phyloP scores from a whole-genome alignment of 2,329 filamentous ascomycete species.

The Capronia coronata region DNA sequence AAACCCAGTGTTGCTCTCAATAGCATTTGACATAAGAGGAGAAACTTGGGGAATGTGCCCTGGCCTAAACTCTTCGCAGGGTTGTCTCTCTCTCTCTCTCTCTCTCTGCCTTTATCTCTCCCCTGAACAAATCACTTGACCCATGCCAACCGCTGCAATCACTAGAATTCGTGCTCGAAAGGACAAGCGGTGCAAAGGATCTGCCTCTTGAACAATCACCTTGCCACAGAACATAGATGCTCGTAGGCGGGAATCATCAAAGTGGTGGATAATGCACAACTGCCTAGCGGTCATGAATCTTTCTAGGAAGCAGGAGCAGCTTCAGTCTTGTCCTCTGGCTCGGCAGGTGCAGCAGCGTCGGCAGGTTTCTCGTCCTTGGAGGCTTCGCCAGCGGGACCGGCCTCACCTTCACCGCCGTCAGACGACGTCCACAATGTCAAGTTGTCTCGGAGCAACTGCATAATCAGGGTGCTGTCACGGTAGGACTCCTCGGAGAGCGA shows the following conservation, averaged over 20 bases:
- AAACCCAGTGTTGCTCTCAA: constrained; percentile 20
- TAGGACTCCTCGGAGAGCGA: constrained; percentile 96
- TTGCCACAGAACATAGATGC: constrained; percentile 12
- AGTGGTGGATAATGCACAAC: constrained; percentile 15
- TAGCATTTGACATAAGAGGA: constrained; percentile 21
- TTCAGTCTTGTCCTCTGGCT: constrained; percentile 29
- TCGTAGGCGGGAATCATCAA: constrained; percentile 17
- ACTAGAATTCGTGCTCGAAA: constrained; percentile 17
- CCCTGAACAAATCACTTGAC: constrained; percentile 20
- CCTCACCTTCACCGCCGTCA: constrained; percentile 73
- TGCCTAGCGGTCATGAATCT: constrained; percentile 10
- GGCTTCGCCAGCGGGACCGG: constrained; percentile 47
- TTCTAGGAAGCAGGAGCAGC: constrained; percentile 26
- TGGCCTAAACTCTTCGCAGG: background rate
- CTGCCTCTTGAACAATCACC: constrained; percentile 18
- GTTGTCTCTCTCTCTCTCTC: constrained; percentile 11
- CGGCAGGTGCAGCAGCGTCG: constrained; percentile 38
- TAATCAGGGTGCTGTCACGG: constrained; percentile 98
- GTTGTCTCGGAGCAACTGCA: constrained; percentile 98
- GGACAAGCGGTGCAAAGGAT: constrained; percentile 11
- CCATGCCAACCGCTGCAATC: constrained; percentile 14
- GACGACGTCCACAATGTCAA: constrained; percentile 96
- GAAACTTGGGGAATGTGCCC: constrained; percentile 10
- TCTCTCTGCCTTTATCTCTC: constrained; percentile 17
- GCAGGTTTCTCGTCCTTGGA: constrained; percentile 58